These are phyloP conservation scores for Phytophthora citrophthora DNA, from an alignment of 352 stramenopile species.

Conservation along the genomic window DNA sequence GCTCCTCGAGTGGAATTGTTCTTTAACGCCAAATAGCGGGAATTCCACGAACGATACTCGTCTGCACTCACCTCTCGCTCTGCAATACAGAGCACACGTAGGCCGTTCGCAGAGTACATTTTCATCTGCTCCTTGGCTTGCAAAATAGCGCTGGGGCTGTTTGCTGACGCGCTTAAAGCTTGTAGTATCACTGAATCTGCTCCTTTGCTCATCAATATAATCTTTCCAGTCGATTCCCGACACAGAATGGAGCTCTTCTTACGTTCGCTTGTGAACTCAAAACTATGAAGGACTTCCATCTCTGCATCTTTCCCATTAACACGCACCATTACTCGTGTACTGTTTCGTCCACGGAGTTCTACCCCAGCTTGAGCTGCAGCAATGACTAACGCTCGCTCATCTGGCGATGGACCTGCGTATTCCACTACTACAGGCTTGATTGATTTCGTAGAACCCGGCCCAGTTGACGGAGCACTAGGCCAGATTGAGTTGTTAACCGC, in stretches of 20 bases:
- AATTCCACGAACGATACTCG: constrained; percentile 63
- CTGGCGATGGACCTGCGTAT: constrained; percentile 83
- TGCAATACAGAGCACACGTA: constrained; percentile 79
- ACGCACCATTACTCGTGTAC: constrained; percentile 35
- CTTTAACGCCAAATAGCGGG: constrained; percentile 39
- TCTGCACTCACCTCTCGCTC: constrained; percentile 54
- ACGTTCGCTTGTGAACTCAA: constrained; percentile 70
- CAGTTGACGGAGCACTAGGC: constrained; percentile 21
- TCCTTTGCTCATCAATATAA: constrained; percentile 81
- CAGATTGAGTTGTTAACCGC: constrained; percentile 68
- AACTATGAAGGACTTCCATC: constrained; percentile 60
- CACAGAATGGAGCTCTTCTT: constrained; percentile 75
- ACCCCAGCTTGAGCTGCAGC: constrained; percentile 57
- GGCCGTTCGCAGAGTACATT: constrained; percentile 57
- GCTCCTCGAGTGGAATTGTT: constrained; percentile 12
- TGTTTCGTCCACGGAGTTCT: constrained; percentile 41
- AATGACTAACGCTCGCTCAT: constrained; percentile 74
- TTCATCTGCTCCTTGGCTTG: constrained; percentile 57
- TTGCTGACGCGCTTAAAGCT: constrained; percentile 35
- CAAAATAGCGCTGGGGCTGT: constrained; percentile 34
- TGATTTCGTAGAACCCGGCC: background rate
- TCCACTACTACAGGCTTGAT: constrained; percentile 24
- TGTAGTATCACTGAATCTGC: constrained; percentile 88
- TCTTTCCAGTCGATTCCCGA: constrained; percentile 35
- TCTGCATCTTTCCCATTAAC: constrained; percentile 35